Conservation (phyloP, 768 basidiomycete genomes). For the Pisolithus albus region DNA sequence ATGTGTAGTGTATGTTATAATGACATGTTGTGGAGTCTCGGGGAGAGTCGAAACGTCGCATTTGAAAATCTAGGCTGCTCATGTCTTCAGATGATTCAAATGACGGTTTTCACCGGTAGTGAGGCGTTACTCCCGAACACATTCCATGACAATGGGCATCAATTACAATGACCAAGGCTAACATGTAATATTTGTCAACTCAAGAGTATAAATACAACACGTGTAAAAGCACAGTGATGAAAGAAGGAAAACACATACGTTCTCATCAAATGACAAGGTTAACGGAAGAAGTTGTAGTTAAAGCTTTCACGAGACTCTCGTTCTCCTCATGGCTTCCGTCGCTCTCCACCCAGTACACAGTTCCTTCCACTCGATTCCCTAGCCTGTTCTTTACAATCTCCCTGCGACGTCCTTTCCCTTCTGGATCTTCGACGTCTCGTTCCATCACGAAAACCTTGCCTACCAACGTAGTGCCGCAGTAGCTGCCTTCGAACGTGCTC, state of each 20-base stretch:
- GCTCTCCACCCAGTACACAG: slow-evolving; percentile 17
- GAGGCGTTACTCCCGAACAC: too few species aligned
- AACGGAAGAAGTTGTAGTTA: slow-evolving; percentile 8
- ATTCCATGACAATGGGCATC: too few species aligned
- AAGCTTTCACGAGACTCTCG: slow-evolving; percentile 13
- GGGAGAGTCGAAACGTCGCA: too few species aligned
- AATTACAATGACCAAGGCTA: too few species aligned
- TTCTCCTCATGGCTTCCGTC: slow-evolving; percentile 13
- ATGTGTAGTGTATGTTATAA: too few species aligned
- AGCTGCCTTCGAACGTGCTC: slow-evolving; percentile 34
- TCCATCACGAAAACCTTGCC: slow-evolving; percentile 13
- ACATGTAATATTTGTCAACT: too few species aligned
- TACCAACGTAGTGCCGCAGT: slow-evolving; percentile 25
- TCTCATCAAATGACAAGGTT: slow-evolving; percentile 16
- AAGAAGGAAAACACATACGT: neutral
- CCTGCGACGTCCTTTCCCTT: slow-evolving; percentile 30
- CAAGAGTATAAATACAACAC: neutral
- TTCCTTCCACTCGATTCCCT: slow-evolving; percentile 11
- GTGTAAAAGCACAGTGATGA: neutral
- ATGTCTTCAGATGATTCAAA: too few species aligned
- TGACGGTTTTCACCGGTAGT: too few species aligned
- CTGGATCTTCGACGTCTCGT: slow-evolving; percentile 26
- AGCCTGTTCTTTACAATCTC: slow-evolving; percentile 8
- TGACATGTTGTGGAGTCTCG: too few species aligned
- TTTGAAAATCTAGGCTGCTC: too few species aligned